Conservation (phyloP, 2,329 filamentous ascomycete genomes). For the Botrytis aclada region DNA sequence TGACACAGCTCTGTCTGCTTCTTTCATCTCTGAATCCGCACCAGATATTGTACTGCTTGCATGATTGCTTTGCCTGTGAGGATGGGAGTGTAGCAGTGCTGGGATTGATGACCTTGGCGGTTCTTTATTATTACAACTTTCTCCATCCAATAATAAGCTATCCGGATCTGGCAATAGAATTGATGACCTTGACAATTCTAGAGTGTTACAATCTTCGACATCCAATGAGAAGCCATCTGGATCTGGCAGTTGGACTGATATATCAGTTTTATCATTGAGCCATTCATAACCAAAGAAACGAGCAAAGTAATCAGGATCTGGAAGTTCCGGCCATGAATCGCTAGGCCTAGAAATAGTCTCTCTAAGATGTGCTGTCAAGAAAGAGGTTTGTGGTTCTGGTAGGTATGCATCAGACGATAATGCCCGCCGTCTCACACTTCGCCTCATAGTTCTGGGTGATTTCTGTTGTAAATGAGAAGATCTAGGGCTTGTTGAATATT, state of each 20-base stretch:
- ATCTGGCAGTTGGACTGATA: background rate
- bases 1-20: background rate
- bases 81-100: background rate
- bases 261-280: background rate
- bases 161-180: background rate
- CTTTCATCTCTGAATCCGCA: too few species aligned
- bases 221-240: background rate
- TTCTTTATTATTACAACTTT: background rate
- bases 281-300: background rate
- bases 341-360: background rate
- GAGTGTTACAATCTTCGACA: background rate
- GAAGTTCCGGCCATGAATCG: background rate
- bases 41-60: background rate
- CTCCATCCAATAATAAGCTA: background rate
- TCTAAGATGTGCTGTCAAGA: background rate
- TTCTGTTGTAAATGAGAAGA: background rate
- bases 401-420: background rate
- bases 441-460: background rate
- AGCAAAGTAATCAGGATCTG: background rate
- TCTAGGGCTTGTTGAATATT: background rate
- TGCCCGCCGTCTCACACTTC: background rate
- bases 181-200: background rate
- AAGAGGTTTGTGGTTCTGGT: background rate
- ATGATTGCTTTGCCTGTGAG: background rate
- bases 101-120: too few species aligned